Percentiles rank a stretch among this genome's conserved stretches.
Evolutionary conservation across 2,329 filamentous ascomycete species (phyloP).

Genomic region (Cryoendolithus antarcticus): DNA sequence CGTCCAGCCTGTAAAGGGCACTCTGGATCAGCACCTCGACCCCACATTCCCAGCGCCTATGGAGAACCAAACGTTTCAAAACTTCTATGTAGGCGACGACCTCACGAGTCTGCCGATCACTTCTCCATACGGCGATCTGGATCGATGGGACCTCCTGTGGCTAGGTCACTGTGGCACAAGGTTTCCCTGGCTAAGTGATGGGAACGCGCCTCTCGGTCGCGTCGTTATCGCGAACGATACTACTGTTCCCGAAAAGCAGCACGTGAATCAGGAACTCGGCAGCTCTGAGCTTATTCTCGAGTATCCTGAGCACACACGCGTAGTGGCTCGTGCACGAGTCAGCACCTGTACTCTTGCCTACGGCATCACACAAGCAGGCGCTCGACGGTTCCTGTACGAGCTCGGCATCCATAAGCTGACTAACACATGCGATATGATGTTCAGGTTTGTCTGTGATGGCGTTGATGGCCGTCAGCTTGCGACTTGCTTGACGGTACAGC

Average conservation of each 20-base stretch:
- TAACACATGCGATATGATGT: conserved; percentile 24
- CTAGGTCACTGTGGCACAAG: conserved; percentile 31
- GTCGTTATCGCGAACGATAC: conserved; percentile 12
- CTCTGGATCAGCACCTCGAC: neutral
- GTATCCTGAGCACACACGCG: conserved; percentile 28
- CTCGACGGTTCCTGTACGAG: conserved; percentile 31
- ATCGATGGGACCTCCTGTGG: conserved; percentile 28
- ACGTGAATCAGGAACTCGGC: conserved; percentile 14
- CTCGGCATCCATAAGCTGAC: conserved; percentile 31
- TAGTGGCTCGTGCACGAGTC: conserved; percentile 30
- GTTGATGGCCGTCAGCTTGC: conserved; percentile 19
- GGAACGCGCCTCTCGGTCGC: conserved; percentile 11
- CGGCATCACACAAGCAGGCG: conserved; percentile 33
- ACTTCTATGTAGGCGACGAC: conserved; percentile 8
- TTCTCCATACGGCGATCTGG: conserved; percentile 13
- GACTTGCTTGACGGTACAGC: conserved; percentile 31
- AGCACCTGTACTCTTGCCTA: conserved; percentile 34
- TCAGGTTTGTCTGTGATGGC: conserved; percentile 20
- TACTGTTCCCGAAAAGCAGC: conserved; percentile 12
- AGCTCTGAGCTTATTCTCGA: conserved; percentile 7
- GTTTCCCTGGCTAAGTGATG: conserved; percentile 9
- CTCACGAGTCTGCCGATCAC: conserved; percentile 5
- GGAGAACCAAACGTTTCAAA: conserved; percentile 2
- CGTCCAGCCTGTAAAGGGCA: neutral
- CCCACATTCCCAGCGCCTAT: neutral